Evolutionary conservation across 371 early-diverging fungal species (phyloP), one percentile per base, ranked within the genome.

Genomic region (Dichotomocladium elegans): DNA sequence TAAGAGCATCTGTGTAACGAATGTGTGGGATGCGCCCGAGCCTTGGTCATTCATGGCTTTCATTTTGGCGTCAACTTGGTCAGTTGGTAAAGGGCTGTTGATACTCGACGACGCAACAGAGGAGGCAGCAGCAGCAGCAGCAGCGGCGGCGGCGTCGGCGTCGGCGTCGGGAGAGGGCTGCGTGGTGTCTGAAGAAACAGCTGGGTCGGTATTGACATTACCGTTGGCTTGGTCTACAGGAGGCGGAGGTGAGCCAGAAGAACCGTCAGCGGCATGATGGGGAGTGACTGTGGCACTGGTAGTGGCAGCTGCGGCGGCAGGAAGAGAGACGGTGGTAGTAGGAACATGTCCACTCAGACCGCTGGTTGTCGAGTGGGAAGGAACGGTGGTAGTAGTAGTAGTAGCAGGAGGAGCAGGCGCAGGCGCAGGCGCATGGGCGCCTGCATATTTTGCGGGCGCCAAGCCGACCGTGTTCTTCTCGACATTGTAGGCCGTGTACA

Each of bases 401-500:
- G 41, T 7, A 28, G 41, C 25, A 37, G 37, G 17, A 27, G 51
- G n/a, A 22, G 51, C 27, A 37, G 41, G 12, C 15, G 41, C 25
- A 37, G 37, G 17, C n/a, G 51, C 10, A 21, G 21, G 12, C 8
- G 24, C 41, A 41, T 15, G 15, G 19, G 41, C 17, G 1, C 26
- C 41, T 1, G 24, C 41, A 3, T 47, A 25, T 33, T 40, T 45
- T 4, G 57, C 48, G 9, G 66, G 57, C 27, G 69, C 63, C 15
- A 68, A 49, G 11, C 72, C 66, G 10, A 68, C 60, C 8, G 54
- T 47, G 21, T 63, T 53, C 10, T 59, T 30, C 11, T 61, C 51
- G 55, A 65, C 54, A 22, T 72, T 64, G 43, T 68, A 63, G 1
- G 58, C 63, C 5, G 58, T 37, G 35, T 72, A 72, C 17, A 57